Evolutionary conservation across 148 eudicot genomes (phyloP), one percentile per base, ranked within the genome.

Genomic region (Simmondsia chinensis): DNA sequence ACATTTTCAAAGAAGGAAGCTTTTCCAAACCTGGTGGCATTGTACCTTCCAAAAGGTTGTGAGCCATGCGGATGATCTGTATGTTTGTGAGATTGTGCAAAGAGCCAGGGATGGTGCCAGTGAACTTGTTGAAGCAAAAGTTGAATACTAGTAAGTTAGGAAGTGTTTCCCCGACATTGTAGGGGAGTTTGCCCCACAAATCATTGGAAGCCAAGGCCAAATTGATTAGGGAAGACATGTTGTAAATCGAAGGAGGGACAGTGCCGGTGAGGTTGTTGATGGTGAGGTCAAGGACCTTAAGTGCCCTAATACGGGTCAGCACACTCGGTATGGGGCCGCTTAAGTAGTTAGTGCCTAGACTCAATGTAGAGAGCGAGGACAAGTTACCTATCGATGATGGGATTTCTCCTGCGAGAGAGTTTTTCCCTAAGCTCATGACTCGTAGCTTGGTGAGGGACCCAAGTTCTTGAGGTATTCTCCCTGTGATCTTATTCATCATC

Each of bases 21-120:
- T 78, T 78, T 35, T 64, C 80, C 16, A 78, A 32, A 1, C 76
- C 77, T 4, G 80, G 69, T 5, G 84, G 80, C 12, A 78, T 49
- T 9, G 37, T 44, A 29, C 84, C 84, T 8, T 56, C 54, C 9
- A 73, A 61, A 28, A 26, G 61, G 39, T 78, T 78, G 32, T 49
- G 36, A 8, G 74, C 63, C 63, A 73, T 38, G 0, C 64, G 64
- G 24, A 78, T 73, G 8, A 46, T 39, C 43, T 54, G 35, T 18
- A 78, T 63, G 15, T 70, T 66, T 8, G 76, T 56, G 31, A 67
- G 66, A 34, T 73, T 78, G 39, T 66, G 74, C 57, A 78, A 54
- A 0, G 80, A 78, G 14, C 66, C 65, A 8, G 84, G 84, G 29
- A 73, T 70, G 7, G 57, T 43, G 14, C 84, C 77, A 0, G 74